Evolutionary conservation across 805 yeast genomes (phyloP).

Genomic region (Diddensiella santjacobensis): DNA sequence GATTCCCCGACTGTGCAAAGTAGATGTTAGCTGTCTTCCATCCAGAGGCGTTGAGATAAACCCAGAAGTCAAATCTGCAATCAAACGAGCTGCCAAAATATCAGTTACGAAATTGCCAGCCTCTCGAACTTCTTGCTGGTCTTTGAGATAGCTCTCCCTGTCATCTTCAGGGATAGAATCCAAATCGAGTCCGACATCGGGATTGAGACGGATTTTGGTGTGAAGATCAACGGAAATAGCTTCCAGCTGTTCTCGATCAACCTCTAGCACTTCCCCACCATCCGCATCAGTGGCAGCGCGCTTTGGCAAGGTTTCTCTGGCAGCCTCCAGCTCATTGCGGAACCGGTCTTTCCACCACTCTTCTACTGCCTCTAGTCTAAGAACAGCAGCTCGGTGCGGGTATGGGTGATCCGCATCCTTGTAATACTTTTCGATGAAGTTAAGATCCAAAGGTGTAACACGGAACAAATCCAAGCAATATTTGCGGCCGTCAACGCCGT

Average conservation of each 20-base stretch:
- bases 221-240: constrained; percentile 38
- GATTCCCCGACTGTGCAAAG: constrained; percentile 78
- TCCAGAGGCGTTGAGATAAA: constrained; percentile 64
- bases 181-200: constrained; percentile 58
- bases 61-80: constrained; percentile 51
- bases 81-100: constrained; percentile 58
- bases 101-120: constrained; percentile 61
- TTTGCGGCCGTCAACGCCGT: constrained; percentile 79
- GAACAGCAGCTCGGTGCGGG: constrained; percentile 74
- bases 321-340: constrained; percentile 38
- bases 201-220: constrained; percentile 57
- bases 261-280: constrained; percentile 16
- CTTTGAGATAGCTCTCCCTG: constrained; percentile 41
- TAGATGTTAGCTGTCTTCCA: constrained; percentile 66
- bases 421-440: constrained; percentile 60
- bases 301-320: background rate
- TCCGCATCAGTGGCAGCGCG: constrained; percentile 27
- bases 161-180: constrained; percentile 37
- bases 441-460: constrained; percentile 79
- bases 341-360: constrained; percentile 81
- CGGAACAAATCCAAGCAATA: constrained; percentile 83
- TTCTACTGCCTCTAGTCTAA: constrained; percentile 85
- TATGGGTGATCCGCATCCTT: constrained; percentile 46
- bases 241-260: constrained; percentile 32
- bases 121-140: constrained; percentile 62